Evolutionary conservation across 768 basidiomycete genomes (phyloP), one percentile per base, ranked within the genome.

Genomic region (Neoboletus brunneissimus): DNA sequence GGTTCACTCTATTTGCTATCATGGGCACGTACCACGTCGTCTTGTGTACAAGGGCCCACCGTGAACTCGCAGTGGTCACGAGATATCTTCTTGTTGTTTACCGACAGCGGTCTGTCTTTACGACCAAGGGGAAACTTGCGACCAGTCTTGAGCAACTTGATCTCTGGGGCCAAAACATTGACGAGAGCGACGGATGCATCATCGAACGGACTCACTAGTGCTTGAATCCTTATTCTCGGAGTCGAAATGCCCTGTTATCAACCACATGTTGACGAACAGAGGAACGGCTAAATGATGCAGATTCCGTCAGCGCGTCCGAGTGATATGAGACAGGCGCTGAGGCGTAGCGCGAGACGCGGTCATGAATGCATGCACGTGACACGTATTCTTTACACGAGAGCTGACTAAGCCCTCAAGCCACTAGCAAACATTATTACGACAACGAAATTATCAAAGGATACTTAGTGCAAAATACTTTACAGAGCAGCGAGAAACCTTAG

Each of bases 11-110:
- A n/a, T 48, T 44, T 9, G 32, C 25, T 25, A n/a, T 0, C n/a
- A 27, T 23, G 38, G 53, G n/a, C 20, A 56, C 86, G 56, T 64
- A 89, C 89, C 56, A 78, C 76, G 55, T 88, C 78, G 38, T 83
- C 81, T 15, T 66, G 59, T 1, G 79, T 70, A 52, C 77, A 86
- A 4, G 72, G 58, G 1, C 77, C 84, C 4, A 91, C 84, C 6
- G 73, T 71, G 53, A 91, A 80, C 47, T 76, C 70, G 47, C 81
- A 83, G 59, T 88, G 85, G 22, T 81, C 73, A 29, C 78, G 76
- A 0, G 89, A 91, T 45, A 92, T 77, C 65, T 82, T 86, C 64
- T 84, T 84, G 72, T 76, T 78, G 56, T 79, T 79, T 45, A 91
- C 71, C 5, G 76, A 29, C 2, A 91, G 72, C 0, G 75, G 74